Conservation (phyloP, 192 early-diverging fungal genomes). For the Globomyces pollinis-pini region DNA sequence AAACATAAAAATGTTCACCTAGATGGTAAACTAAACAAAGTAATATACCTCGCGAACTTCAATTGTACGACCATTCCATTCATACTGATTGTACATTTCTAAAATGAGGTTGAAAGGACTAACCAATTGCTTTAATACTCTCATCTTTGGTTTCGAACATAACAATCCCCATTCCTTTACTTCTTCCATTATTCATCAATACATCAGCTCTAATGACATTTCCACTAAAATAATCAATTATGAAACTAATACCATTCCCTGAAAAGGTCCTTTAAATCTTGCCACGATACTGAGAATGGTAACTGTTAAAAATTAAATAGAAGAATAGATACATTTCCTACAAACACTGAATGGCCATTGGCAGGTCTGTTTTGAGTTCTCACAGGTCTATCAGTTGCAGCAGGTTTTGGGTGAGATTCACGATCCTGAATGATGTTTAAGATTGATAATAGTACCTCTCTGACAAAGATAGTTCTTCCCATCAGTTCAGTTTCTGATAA, state of each 20-base stretch:
- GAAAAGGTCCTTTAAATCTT: slow-evolving; percentile 83
- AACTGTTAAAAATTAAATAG: slow-evolving; percentile 47
- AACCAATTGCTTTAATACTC: slow-evolving; percentile 68
- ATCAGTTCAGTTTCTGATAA: slow-evolving; percentile 61
- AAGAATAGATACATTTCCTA: slow-evolving; percentile 63
- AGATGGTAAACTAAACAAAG: too few species aligned
- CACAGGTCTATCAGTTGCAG: too few species aligned
- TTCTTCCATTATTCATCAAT: slow-evolving; percentile 49
- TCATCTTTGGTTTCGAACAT: slow-evolving; percentile 61
- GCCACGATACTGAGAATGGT: slow-evolving; percentile 71
- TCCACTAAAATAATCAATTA: too few species aligned
- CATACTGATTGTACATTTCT: slow-evolving; percentile 75
- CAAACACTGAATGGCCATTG: slow-evolving; percentile 30
- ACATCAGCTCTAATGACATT: slow-evolving; percentile 65
- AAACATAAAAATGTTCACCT: too few species aligned
- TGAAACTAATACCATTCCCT: too few species aligned
- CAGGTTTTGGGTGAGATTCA: too few species aligned
- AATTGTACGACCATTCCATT: slow-evolving; percentile 65
- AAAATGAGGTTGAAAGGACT: background rate
- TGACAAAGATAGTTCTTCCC: slow-evolving; percentile 66
- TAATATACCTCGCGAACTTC: slow-evolving; percentile 67
- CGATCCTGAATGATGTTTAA: slow-evolving; percentile 32
- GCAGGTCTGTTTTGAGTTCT: too few species aligned
- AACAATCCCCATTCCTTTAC: slow-evolving; percentile 68
- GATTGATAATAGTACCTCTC: slow-evolving; percentile 57